Conservation (phyloP, 208 protist species). For the Porcisia hertigi region DNA sequence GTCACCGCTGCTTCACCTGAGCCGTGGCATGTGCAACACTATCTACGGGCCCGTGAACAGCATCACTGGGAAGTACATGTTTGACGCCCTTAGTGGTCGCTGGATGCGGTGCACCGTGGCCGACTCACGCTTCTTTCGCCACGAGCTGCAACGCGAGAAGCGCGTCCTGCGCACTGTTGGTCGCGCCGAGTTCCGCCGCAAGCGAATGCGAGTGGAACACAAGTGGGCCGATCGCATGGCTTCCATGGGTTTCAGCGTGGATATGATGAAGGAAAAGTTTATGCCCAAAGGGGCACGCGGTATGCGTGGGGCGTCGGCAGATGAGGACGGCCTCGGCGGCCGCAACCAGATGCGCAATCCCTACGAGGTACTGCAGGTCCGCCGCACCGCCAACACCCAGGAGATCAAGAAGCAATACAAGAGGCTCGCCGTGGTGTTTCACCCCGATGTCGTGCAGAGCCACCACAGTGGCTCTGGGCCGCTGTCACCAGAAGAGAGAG, state of each 20-base stretch:
- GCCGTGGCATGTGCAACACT: slow-evolving; percentile 62
- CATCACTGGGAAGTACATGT: slow-evolving; percentile 61
- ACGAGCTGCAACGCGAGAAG: slow-evolving; percentile 65
- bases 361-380: slow-evolving; percentile 76
- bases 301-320: not conserved
- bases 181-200: slow-evolving; percentile 74
- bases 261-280: slow-evolving; percentile 48
- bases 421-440: slow-evolving; percentile 86
- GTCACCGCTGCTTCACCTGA: slow-evolving; percentile 72
- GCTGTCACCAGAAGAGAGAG: slow-evolving; percentile 39
- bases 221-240: slow-evolving; percentile 62
- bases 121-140: slow-evolving; percentile 42
- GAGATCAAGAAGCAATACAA: slow-evolving; percentile 87
- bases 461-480: slow-evolving; percentile 11
- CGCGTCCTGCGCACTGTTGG: slow-evolving; percentile 73
- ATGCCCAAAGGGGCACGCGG: not conserved
- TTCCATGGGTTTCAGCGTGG: slow-evolving; percentile 79
- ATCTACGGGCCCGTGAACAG: slow-evolving; percentile 68
- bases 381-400: slow-evolving; percentile 54
- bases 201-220: slow-evolving; percentile 56
- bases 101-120: slow-evolving; percentile 67
- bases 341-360: slow-evolving; percentile 42
- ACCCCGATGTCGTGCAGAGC: slow-evolving; percentile 74
- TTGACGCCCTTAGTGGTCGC: slow-evolving; percentile 71
- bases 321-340: not conserved